Base-by-base conservation (phyloP, 177 flowering plant species). In the Vitis hybrid region DNA sequence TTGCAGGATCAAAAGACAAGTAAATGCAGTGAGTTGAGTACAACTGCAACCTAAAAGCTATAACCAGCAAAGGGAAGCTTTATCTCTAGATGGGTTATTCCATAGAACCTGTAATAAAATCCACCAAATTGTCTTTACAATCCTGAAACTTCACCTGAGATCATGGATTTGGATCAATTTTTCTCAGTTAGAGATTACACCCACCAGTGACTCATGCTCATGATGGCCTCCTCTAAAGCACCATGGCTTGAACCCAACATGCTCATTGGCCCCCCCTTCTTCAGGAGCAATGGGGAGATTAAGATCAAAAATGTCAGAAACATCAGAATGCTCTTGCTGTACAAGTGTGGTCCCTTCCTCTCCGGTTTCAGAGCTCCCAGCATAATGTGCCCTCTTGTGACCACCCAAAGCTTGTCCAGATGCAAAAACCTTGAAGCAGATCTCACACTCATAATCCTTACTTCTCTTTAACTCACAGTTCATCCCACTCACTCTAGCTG, bases 371-470 rank as follows among this genome's bases (percentile, higher is more conserved):
- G 60, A 46, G 50, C 17, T 60, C 48, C 59, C 74, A 14, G 27
- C 19, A 50, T 17, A 40, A 67, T 82, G 87, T 73, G 77, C 78
- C 67, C 81, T 77, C 74, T 77, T 82, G 50, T 84, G 87, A 60
- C 84, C 85, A 46, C 87, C 85, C 71, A 82, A 69, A 70, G 84
- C 85, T 67, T 81, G 85, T 30, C 81, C 87, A 24, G 87, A 71
- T 60, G 40, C 15, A 62, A 84, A 82, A 11, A 68, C 70, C 78
- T 80, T 82, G 4, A 65, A 72, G 74, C 85, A 82, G 11, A 74
- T 51, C 3, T 35, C 49, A 63, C 88, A 82, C 24, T 68, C 58
- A 54, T 75, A 75, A 19, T 32, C 72, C 66, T 82, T 80, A n/a
- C 35, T 61, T 52, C 61, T 63, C 62, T 40, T 51, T 11, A 27